Percentiles rank a stretch among this genome's conserved stretches.
These are phyloP conservation scores for Pseudopithomyces chartarum DNA, from an alignment of 2,329 filamentous ascomycete species.

Conservation along the genomic window DNA sequence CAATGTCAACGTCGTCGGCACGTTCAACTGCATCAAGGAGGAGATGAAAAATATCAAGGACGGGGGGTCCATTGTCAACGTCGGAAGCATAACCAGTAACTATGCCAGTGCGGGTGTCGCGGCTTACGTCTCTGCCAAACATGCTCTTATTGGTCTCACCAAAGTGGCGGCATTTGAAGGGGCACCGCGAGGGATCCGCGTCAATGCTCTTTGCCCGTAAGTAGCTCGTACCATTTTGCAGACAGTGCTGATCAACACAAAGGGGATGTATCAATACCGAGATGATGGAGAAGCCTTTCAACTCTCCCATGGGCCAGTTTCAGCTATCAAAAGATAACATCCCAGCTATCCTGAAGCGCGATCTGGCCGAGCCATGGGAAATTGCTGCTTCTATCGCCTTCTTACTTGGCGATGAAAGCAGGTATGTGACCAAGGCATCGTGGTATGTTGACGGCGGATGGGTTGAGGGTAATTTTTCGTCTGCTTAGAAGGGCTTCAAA, in stretches of 20 bases:
- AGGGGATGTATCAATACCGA: constrained; percentile 15
- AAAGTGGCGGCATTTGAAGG: constrained; percentile 55
- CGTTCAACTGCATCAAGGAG: constrained; percentile 16
- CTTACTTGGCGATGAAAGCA: constrained; percentile 11
- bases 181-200: constrained; percentile 52
- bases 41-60: constrained; percentile 24
- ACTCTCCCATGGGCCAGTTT: constrained; percentile 11
- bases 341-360: constrained; percentile 10
- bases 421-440: constrained; percentile 9
- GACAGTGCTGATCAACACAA: background rate
- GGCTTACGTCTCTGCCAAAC: constrained; percentile 54
- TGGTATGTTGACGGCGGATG: constrained; percentile 9
- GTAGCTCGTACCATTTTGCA: no score
- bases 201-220: constrained; percentile 55
- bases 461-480: constrained; percentile 14
- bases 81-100: constrained; percentile 15
- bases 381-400: constrained; percentile 13
- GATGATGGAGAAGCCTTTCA: constrained; percentile 16
- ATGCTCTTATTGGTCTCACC: constrained; percentile 53
- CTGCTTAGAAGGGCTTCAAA: background rate
- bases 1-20: constrained; percentile 14
- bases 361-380: constrained; percentile 12
- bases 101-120: constrained; percentile 23
- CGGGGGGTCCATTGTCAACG: constrained; percentile 20
- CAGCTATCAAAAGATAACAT: constrained; percentile 13